Conservation (phyloP, 2,329 filamentous ascomycete genomes). For the Cryphonectria radicalis region DNA sequence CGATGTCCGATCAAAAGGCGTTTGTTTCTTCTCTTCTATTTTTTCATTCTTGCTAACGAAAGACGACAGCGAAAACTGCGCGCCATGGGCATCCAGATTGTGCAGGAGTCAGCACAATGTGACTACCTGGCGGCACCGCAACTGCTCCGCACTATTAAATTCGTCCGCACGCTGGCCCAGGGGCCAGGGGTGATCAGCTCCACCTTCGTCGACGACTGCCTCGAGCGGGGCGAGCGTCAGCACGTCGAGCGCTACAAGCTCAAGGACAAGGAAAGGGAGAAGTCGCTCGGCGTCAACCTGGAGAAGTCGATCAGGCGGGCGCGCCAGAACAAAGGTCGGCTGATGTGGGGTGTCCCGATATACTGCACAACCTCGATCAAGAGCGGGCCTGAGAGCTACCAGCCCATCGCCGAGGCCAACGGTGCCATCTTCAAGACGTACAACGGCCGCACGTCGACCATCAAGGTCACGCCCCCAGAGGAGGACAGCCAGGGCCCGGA, state of each 20-base stretch:
- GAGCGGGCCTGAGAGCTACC: conserved; percentile 83
- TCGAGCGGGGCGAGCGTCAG: conserved; percentile 70
- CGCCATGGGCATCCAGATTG: conserved; percentile 79
- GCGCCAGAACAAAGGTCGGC: conserved; percentile 72
- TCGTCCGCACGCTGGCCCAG: conserved; percentile 82
- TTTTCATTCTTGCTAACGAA: conserved; percentile 29
- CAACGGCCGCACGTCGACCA: conserved; percentile 70
- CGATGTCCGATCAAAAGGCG: conserved; percentile 28
- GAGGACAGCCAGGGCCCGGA: conserved; percentile 68
- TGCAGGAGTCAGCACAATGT: conserved; percentile 74
- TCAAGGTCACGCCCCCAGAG: conserved; percentile 64
- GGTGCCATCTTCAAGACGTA: conserved; percentile 83
- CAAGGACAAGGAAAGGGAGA: conserved; percentile 73
- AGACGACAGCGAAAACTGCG: conserved; percentile 74
- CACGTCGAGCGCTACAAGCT: conserved; percentile 69
- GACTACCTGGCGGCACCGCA: conserved; percentile 87
- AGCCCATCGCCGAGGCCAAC: conserved; percentile 84
- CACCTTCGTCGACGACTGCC: conserved; percentile 76
- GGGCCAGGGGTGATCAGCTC: conserved; percentile 79
- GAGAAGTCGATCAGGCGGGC: conserved; percentile 71
- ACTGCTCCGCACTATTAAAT: conserved; percentile 90
- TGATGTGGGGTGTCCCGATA: conserved; percentile 76
- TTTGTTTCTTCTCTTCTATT: background rate
- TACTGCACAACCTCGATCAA: conserved; percentile 83
- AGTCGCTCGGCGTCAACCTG: conserved; percentile 71